Percentiles rank a stretch among this genome's conserved stretches.
phyloP scores from a whole-genome alignment of 192 early-diverging fungal genomes.

The Paraglomus brasilianum region DNA sequence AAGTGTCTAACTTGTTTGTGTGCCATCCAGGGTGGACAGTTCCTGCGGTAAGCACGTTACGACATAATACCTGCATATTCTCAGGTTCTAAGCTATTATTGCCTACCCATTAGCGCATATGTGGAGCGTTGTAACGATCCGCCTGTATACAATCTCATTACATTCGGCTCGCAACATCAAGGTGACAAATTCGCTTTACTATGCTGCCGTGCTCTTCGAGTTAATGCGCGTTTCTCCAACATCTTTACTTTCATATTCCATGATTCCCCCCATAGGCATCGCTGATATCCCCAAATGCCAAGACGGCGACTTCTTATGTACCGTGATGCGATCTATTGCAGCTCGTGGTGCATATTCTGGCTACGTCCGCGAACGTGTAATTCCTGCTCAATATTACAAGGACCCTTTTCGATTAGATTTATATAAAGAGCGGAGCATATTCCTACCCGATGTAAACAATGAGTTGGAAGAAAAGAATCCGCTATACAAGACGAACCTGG shows the following conservation, averaged over 20 bases:
- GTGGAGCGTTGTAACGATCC: constrained; percentile 81
- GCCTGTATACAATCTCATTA: constrained; percentile 73
- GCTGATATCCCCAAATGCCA: constrained; percentile 79
- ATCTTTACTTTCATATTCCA: neutral
- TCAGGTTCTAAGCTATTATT: constrained; percentile 2
- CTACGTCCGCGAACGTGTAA: constrained; percentile 78
- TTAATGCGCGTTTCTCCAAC: neutral
- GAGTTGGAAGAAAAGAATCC: constrained; percentile 58
- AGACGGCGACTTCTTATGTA: constrained; percentile 57
- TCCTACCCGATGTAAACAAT: constrained; percentile 88
- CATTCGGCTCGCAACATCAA: constrained; percentile 83
- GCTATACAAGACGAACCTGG: constrained; percentile 59
- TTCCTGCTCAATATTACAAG: constrained; percentile 97
- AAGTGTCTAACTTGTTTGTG: neutral
- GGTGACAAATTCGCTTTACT: constrained; percentile 39
- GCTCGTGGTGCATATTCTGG: constrained; percentile 77
- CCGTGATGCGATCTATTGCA: constrained; percentile 74
- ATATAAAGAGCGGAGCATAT: constrained; percentile 78
- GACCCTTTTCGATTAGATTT: constrained; percentile 57
- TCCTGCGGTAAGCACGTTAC: constrained; percentile 35
- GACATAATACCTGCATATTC: neutral
- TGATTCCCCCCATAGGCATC: constrained; percentile 47
- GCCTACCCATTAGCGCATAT: constrained; percentile 69
- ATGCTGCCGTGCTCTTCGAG: constrained; percentile 13
- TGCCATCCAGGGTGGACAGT: constrained; percentile 39